Evolutionary conservation across 805 yeast species (phyloP), one percentile per base, ranked within the genome.

Genomic region (Blastobotrys peoriensis): DNA sequence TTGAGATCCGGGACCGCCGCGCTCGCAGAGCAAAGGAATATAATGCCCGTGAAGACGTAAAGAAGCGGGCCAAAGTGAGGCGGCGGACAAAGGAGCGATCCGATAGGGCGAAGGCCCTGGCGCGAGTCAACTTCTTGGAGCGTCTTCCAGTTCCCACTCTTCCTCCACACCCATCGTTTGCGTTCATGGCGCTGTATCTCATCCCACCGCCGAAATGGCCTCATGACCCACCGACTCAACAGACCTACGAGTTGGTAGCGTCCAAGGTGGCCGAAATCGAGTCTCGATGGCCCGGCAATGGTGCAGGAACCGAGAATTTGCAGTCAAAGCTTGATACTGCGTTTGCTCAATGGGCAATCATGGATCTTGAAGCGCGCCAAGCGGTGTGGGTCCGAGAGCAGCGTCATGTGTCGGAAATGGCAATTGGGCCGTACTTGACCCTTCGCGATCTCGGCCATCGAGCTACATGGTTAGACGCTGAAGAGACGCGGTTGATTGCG

Each of bases 151-250:
- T 55, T 17, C 77, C 78, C 1, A 8, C 35, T n/a, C 47, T 74
- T 10, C 69, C 70, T 6, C 61, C 65, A 2, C 67, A 70, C 43
- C 74, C 79, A 10, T 64, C 76, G 3, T 75, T 75, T 56, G 75
- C 79, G 10, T 57, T 73, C 54, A 55, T 74, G 55, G 76, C 73
- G 8, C 55, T 75, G 4, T 73, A 66, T 47, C 73, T 74, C 50
- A 52, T 73, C 2, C 66, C 73, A 1, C 69, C 76, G 2, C 47
- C 58, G 6, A 58, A 60, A 16, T 75, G 80, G 80, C 80, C 80
- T 0, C 70, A 69, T 43, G 76, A 71, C 44, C 76, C 76, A 1
- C 79, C 79, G 15, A 72, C 75, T 1, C 54, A 61, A 41, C 73
- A 71, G 50, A 71, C 76, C 0, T 68, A 63, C 43, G 61, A 66